A percentile compares a stretch with the other conserved stretches of the same genome.
phyloP scores from a whole-genome alignment of 768 basidiomycete genomes.

The Rhizopogon rudus region DNA sequence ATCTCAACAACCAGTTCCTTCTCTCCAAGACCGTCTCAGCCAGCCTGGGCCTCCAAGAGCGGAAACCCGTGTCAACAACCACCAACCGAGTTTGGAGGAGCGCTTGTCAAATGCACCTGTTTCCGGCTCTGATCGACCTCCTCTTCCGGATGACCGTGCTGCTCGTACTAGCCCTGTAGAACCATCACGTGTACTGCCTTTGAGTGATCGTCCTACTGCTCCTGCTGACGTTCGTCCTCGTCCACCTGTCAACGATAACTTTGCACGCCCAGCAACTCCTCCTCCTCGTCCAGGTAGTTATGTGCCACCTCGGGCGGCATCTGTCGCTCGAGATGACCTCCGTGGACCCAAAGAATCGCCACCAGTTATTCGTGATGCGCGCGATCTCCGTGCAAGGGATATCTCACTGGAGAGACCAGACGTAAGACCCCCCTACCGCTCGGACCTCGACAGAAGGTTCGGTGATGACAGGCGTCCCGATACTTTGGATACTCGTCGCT shows the following conservation, averaged over 20 bases:
- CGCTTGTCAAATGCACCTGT: slow-evolving; percentile 32
- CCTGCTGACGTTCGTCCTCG: slow-evolving; percentile 14
- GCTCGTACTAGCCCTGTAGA: slow-evolving; percentile 11
- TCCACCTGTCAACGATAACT: slow-evolving; percentile 8
- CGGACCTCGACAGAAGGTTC: slow-evolving; percentile 32
- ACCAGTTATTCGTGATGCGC: slow-evolving; percentile 12
- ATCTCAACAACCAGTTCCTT: slow-evolving; percentile 27
- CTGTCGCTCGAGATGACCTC: slow-evolving; percentile 31
- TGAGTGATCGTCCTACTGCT: slow-evolving; percentile 10
- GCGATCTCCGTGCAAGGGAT: slow-evolving; percentile 28
- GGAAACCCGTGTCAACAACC: slow-evolving; percentile 12
- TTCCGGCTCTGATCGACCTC: slow-evolving; percentile 17
- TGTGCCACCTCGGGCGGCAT: slow-evolving; percentile 11
- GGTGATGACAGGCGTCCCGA: slow-evolving; percentile 34
- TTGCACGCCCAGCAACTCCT: slow-evolving; percentile 14
- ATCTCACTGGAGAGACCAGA: slow-evolving; percentile 33
- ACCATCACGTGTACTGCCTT: slow-evolving; percentile 1
- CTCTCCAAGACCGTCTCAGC: slow-evolving; percentile 34
- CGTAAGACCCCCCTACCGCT: slow-evolving; percentile 28
- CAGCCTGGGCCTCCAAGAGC: slow-evolving; percentile 24
- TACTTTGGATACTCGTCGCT: slow-evolving; percentile 26
- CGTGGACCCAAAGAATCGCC: slow-evolving; percentile 22
- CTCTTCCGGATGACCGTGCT: slow-evolving; percentile 13
- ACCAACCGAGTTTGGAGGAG: slow-evolving; percentile 36
- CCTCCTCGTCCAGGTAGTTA: slow-evolving; percentile 11